phyloP scores from a whole-genome alignment of 345 rosid species.

The Fremontodendron californicum region DNA sequence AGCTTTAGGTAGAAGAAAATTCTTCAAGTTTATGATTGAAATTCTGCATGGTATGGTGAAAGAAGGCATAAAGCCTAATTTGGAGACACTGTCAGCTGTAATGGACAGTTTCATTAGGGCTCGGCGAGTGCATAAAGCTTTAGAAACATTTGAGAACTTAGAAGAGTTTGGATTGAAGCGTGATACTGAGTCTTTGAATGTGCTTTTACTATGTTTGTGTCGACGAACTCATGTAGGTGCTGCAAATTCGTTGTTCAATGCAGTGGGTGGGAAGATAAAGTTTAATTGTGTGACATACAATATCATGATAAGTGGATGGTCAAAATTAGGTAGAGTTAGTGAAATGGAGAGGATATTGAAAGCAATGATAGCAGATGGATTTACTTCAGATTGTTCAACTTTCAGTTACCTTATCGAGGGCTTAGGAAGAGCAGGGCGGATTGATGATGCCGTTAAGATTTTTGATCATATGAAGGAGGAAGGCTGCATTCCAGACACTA shows the following conservation, averaged over 20 bases:
- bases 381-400: slow-evolving; percentile 50
- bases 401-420: slow-evolving; percentile 62
- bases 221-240: slow-evolving; percentile 62
- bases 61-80: slow-evolving; percentile 31
- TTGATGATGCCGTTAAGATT: slow-evolving; percentile 55
- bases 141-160: slow-evolving; percentile 44
- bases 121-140: slow-evolving; percentile 47
- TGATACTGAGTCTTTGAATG: slow-evolving; percentile 55
- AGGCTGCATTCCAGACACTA: slow-evolving; percentile 43
- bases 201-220: slow-evolving; percentile 62
- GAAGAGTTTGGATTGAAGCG: slow-evolving; percentile 50
- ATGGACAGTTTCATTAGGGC: slow-evolving; percentile 59
- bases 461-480: slow-evolving; percentile 50
- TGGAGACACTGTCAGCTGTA: slow-evolving; percentile 50
- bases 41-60: slow-evolving; percentile 39
- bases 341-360: slow-evolving; percentile 58
- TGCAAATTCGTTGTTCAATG: slow-evolving; percentile 56
- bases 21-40: slow-evolving; percentile 43
- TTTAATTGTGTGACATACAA: slow-evolving; percentile 57
- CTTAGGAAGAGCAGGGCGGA: slow-evolving; percentile 71
- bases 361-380: slow-evolving; percentile 57
- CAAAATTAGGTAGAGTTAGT: slow-evolving; percentile 57
- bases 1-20: slow-evolving; percentile 78
- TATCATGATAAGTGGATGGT: slow-evolving; percentile 63
- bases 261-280: slow-evolving; percentile 44